A percentile compares a stretch with the other conserved stretches of the same genome.
Evolutionary conservation across 164 flowering plant species (phyloP).

Genomic region (Stephania cephalantha): DNA sequence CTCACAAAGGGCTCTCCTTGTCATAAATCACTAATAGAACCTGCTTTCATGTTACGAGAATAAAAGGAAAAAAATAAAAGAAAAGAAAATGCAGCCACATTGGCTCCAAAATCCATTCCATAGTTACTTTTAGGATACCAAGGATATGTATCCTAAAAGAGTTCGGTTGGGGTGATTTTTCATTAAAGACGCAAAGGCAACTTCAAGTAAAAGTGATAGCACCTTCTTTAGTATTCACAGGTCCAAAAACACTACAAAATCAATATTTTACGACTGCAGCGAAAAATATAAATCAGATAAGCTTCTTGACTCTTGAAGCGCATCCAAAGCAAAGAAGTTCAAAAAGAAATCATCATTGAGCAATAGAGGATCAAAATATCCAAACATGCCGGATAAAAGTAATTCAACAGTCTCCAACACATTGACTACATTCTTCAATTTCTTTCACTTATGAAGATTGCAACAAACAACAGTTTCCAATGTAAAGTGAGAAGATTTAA

Average conservation of each 20-base stretch:
- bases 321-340: not conserved
- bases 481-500: slow-evolving; percentile 32
- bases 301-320: not conserved
- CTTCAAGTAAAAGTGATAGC: not conserved
- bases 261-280: not conserved
- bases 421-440: not conserved
- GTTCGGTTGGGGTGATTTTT: not conserved
- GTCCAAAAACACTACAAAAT: not conserved
- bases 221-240: not conserved
- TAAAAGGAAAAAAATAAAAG: too few species aligned
- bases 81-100: not conserved
- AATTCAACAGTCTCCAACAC: not conserved
- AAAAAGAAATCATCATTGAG: too few species aligned
- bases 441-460: too few species aligned
- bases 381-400: not conserved
- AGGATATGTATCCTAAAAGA: not conserved
- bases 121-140: not conserved
- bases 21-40: not conserved
- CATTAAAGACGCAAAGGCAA: not conserved
- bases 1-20: not conserved
- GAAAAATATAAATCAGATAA: not conserved
- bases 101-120: not conserved
- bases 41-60: not conserved
- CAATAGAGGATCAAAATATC: not conserved
- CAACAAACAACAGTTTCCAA: not conserved